Conservation (phyloP, 2,329 filamentous ascomycete species). For the Penicillium sp. region DNA sequence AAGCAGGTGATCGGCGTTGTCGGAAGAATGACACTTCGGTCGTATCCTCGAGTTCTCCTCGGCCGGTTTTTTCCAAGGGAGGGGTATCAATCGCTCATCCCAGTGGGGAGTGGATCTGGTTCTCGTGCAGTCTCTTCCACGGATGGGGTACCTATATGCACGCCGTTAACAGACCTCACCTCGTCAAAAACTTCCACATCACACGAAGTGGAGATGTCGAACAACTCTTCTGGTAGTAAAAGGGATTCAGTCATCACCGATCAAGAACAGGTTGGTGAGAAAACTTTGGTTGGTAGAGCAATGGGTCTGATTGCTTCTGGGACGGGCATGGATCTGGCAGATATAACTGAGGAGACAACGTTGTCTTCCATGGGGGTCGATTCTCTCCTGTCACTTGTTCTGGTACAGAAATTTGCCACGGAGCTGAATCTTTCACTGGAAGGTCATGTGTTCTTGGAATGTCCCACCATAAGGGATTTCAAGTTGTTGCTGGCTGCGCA, state of each 20-base stretch:
- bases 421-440: background rate
- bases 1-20: background rate
- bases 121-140: background rate
- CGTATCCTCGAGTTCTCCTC: background rate
- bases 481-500: background rate
- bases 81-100: background rate
- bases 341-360: background rate
- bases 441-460: constrained; percentile 4
- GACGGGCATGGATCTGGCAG: background rate
- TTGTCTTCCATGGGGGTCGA: constrained; percentile 34
- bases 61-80: background rate
- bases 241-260: background rate
- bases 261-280: background rate
- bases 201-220: background rate
- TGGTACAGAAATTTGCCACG: constrained; percentile 30
- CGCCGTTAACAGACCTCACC: background rate
- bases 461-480: constrained; percentile 4
- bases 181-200: background rate
- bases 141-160: background rate
- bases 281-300: background rate
- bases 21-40: background rate
- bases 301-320: background rate
- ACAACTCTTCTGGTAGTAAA: background rate
- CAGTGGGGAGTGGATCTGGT: background rate
- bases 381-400: constrained; percentile 34